Percentiles rank a stretch among this genome's conserved stretches.
Conservation (phyloP, 2,329 filamentous ascomycete genomes). For the Apiospora koreana region DNA sequence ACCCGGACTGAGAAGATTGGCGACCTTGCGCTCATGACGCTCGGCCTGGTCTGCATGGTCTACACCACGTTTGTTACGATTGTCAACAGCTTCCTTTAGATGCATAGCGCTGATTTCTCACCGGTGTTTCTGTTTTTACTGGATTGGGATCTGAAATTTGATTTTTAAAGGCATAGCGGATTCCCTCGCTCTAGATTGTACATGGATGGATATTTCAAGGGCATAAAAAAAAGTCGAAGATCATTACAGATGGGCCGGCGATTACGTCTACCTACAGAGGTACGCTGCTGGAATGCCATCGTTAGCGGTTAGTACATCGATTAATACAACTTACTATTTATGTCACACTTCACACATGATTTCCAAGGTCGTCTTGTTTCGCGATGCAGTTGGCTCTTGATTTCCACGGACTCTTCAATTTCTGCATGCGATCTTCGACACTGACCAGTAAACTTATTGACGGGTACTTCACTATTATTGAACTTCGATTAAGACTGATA, state of each 20-base stretch:
- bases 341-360: neutral
- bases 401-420: neutral
- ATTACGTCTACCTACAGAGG: neutral
- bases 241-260: neutral
- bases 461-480: neutral
- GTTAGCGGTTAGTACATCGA: neutral
- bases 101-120: neutral
- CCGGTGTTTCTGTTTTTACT: neutral
- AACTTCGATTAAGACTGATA: neutral
- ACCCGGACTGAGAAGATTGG: slow-evolving; percentile 55
- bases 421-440: too few species aligned
- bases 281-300: neutral
- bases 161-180: slow-evolving; percentile 6
- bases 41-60: slow-evolving; percentile 68
- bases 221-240: neutral
- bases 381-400: neutral
- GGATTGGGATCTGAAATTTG: neutral
- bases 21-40: slow-evolving; percentile 62
- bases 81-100: slow-evolving; percentile 37
- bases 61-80: slow-evolving; percentile 70
- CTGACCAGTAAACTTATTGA: too few species aligned
- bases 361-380: neutral
- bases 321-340: neutral
- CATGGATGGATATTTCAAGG: neutral
- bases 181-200: neutral